A percentile compares a stretch with the other conserved stretches of the same genome.
Evolutionary conservation across 2,329 filamentous ascomycete species (phyloP).

Genomic region (Fusarium buharicum): DNA sequence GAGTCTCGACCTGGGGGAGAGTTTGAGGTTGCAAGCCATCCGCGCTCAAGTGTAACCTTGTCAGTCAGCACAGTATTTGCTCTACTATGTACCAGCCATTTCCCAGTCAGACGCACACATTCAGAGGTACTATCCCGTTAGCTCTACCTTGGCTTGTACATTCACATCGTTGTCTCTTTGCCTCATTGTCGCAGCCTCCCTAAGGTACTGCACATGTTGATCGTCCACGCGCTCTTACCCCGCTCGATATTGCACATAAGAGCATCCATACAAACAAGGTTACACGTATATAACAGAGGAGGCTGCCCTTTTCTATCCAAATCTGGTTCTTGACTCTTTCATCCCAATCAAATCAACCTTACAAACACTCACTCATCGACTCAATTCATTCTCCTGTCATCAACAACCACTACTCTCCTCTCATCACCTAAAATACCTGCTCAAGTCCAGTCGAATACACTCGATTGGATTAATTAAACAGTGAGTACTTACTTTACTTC

Average conservation of each 20-base stretch:
- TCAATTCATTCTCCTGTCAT: neutral
- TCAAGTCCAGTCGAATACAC: slow-evolving; percentile 1
- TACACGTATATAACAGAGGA: slow-evolving; percentile 33
- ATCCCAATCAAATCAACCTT: slow-evolving; percentile 16
- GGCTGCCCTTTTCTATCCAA: slow-evolving; percentile 12
- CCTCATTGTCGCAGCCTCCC: slow-evolving; percentile 20
- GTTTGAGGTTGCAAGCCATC: slow-evolving; percentile 39
- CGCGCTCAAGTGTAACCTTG: slow-evolving; percentile 33
- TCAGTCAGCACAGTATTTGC: slow-evolving; percentile 32
- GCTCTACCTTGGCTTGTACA: slow-evolving; percentile 5
- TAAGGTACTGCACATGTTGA: slow-evolving; percentile 6
- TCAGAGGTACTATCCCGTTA: slow-evolving; percentile 13
- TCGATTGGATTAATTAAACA: slow-evolving; percentile 15
- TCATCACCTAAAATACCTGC: neutral
- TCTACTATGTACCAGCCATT: slow-evolving; percentile 31
- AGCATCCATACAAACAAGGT: slow-evolving; percentile 16
- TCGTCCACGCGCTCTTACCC: slow-evolving; percentile 43
- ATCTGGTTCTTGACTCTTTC: neutral
- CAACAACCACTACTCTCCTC: neutral
- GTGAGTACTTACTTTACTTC: slow-evolving; percentile 9
- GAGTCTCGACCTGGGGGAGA: slow-evolving; percentile 26
- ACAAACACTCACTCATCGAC: neutral
- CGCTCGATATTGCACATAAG: slow-evolving; percentile 33
- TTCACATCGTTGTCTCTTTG: slow-evolving; percentile 14
- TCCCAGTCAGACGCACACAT: neutral